Conservation (phyloP, 2,329 filamentous ascomycete species). For the Sarocladium kiliense region DNA sequence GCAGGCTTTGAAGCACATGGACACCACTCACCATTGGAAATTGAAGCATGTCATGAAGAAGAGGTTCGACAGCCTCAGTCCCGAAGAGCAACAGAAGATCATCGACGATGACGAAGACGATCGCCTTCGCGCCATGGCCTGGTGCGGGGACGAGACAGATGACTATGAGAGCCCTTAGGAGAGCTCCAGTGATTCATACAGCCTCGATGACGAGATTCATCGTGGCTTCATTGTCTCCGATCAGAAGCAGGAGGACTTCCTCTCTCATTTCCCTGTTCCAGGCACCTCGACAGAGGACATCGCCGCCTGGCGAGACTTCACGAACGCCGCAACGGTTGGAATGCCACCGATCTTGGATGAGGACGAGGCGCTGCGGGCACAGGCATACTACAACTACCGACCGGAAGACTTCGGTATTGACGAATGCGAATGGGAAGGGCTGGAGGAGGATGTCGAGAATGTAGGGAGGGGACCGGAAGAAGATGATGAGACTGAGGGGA, state of each 20-base stretch:
- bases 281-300: slow-evolving; percentile 14
- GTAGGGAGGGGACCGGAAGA: slow-evolving; percentile 10
- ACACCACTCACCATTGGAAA: slow-evolving; percentile 35
- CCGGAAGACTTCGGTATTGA: slow-evolving; percentile 10
- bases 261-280: slow-evolving; percentile 12
- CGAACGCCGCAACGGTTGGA: slow-evolving; percentile 19
- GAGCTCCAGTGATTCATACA: slow-evolving; percentile 13
- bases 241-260: slow-evolving; percentile 9
- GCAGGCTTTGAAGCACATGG: slow-evolving; percentile 22
- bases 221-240: slow-evolving; percentile 26
- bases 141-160: slow-evolving; percentile 19
- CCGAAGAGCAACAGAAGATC: slow-evolving; percentile 32
- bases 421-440: neutral
- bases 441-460: neutral
- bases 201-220: slow-evolving; percentile 27
- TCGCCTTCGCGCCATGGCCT: slow-evolving; percentile 28
- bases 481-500: slow-evolving; percentile 12
- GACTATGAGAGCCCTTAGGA: slow-evolving; percentile 15
- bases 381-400: slow-evolving; percentile 17
- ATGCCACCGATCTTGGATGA: slow-evolving; percentile 17
- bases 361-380: slow-evolving; percentile 19
- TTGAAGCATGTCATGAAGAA: slow-evolving; percentile 40
- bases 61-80: slow-evolving; percentile 32
- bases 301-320: slow-evolving; percentile 21
- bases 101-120: slow-evolving; percentile 30